Evolutionary conservation across 176 grass and related monocot genomes (phyloP).

Genomic region (Rhynchospora tenuis): DNA sequence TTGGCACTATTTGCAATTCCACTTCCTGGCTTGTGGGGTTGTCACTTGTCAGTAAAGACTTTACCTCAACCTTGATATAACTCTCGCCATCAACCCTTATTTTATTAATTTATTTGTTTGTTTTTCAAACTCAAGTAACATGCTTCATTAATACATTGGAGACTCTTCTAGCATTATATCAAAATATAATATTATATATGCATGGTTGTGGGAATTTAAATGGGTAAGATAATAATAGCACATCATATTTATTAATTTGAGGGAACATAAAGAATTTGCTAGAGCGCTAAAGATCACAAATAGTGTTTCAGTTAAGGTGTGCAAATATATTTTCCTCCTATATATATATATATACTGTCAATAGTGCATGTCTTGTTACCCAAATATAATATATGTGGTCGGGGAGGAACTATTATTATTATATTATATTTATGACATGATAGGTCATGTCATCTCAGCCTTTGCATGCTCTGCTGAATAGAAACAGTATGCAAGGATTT

Average conservation of each 20-base stretch:
- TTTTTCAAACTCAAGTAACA: background rate
- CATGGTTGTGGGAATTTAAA: background rate
- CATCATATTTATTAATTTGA: background rate
- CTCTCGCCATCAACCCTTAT: background rate
- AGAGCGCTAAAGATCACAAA: background rate
- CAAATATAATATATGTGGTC: background rate
- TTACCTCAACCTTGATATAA: conserved; percentile 12
- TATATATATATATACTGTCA: background rate
- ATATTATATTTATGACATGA: background rate
- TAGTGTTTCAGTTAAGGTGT: conserved; percentile 18
- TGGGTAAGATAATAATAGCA: background rate
- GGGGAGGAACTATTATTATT: background rate
- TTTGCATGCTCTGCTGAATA: background rate
- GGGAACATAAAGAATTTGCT: background rate
- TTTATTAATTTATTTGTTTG: background rate
- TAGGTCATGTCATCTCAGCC: conserved; percentile 8
- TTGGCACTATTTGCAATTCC: conserved; percentile 1
- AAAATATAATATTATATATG: background rate
- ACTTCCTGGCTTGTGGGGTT: conserved; percentile 6
- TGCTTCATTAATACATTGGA: too few relatives aligned
- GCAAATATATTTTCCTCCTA: background rate
- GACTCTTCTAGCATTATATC: too few relatives aligned
- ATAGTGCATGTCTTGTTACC: background rate
- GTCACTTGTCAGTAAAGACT: conserved; percentile 15
- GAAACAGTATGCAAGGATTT: conserved; percentile 16